These are phyloP conservation scores for Pholiota adiposa DNA, from an alignment of 1,284 basidiomycete species.

Conservation along the genomic window DNA sequence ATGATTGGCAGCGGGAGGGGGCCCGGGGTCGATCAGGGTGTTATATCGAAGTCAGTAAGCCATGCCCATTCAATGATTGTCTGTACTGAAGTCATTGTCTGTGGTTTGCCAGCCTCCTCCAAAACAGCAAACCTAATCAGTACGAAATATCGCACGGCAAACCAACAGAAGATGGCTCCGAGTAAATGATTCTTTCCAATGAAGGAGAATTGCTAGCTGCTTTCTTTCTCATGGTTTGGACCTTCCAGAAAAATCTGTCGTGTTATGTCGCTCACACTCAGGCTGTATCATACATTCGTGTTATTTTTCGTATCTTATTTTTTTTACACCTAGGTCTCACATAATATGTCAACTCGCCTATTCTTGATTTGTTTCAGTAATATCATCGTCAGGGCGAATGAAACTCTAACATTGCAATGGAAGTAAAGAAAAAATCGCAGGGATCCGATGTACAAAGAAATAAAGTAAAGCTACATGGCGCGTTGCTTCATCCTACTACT, in stretches of 20 bases:
- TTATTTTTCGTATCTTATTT: background rate
- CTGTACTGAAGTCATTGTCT: background rate
- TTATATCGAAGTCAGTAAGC: constrained; percentile 16
- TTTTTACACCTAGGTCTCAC: background rate
- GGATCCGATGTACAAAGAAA: constrained; percentile 5
- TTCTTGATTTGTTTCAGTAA: constrained; percentile 2
- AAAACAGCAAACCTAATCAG: constrained; percentile 53
- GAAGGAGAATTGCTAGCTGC: background rate
- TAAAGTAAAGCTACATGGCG: constrained; percentile 52
- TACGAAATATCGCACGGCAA: constrained; percentile 42
- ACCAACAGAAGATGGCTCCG: constrained; percentile 16
- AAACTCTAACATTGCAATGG: constrained; percentile 3
- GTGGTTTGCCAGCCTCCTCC: constrained; percentile 32
- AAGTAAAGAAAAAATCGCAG: too few species aligned
- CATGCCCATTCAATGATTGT: background rate
- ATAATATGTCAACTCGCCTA: background rate
- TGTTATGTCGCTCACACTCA: background rate
- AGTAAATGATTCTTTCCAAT: constrained; percentile 13
- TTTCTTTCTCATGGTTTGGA: background rate
- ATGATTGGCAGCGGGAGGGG: constrained; percentile 71
- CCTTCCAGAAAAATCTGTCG: background rate
- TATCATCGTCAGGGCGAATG: background rate
- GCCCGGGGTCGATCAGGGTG: constrained; percentile 56
- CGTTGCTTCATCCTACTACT: constrained; percentile 94
- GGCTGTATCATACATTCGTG: constrained; percentile 4